Conservation (phyloP, 148 eudicot species). For the Nepenthes gracilis region DNA sequence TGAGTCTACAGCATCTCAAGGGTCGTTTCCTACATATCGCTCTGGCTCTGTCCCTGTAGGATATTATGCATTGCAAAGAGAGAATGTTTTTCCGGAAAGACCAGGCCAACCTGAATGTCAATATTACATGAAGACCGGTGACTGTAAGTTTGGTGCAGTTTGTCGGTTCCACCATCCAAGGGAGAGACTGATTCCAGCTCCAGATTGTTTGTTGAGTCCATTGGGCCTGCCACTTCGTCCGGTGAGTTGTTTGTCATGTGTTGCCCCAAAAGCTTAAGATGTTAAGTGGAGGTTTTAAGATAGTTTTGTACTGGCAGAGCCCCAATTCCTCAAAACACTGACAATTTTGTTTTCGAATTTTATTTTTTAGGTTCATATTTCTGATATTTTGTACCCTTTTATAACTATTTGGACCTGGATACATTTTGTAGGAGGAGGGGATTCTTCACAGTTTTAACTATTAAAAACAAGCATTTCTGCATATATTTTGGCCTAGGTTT, state of each 20-base stretch:
- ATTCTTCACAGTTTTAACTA: no score
- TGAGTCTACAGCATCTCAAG: constrained; percentile 53
- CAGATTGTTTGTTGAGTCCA: constrained; percentile 80
- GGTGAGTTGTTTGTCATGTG: constrained; percentile 24
- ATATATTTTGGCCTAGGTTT: no score
- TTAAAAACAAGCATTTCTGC: no score
- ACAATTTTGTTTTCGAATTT: no score
- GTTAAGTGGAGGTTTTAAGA: no score
- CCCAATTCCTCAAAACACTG: no score
- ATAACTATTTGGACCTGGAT: no score
- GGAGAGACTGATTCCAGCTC: constrained; percentile 70
- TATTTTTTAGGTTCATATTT: no score
- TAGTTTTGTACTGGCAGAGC: no score
- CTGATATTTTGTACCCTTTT: no score
- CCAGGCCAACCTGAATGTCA: constrained; percentile 96
- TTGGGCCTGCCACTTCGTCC: constrained; percentile 92
- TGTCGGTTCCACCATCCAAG: constrained; percentile 93
- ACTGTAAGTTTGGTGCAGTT: constrained; percentile 94
- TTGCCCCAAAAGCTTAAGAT: no score
- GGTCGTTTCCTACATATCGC: constrained; percentile 41
- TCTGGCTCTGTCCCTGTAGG: constrained; percentile 57
- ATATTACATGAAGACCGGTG: constrained; percentile 96
- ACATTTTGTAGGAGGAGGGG: no score
- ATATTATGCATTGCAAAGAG: constrained; percentile 66
- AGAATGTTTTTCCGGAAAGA: constrained; percentile 86